These are phyloP conservation scores for Globisporangium radiosum DNA, from an alignment of 352 stramenopile species.

Conservation along the genomic window DNA sequence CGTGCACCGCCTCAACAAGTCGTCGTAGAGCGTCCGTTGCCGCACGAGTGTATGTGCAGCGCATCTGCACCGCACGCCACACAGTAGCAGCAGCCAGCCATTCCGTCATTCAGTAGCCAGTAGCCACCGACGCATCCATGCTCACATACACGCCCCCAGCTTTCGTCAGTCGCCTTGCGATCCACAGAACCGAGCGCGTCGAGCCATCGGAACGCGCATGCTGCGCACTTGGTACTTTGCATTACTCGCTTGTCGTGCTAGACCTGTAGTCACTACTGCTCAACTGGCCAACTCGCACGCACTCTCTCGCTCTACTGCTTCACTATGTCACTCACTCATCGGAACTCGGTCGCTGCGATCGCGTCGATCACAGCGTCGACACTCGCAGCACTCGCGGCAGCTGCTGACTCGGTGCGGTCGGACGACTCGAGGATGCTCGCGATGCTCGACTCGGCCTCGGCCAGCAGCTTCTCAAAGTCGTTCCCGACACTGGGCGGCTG, in stretches of 20 bases:
- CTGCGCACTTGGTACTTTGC: too few relatives aligned
- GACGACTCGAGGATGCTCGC: conserved; percentile 24
- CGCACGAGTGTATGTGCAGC: neutral
- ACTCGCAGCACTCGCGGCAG: neutral
- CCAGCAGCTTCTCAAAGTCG: conserved; percentile 64
- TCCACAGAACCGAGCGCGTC: too few relatives aligned
- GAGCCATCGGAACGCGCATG: too few relatives aligned
- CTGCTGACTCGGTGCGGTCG: neutral
- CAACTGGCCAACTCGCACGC: too few relatives aligned
- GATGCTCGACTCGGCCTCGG: conserved; percentile 69
- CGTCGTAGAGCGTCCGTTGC: conserved; percentile 14
- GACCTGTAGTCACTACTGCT: too few relatives aligned
- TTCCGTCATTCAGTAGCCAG: neutral
- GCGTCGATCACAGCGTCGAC: conserved; percentile 14
- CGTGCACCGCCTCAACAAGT: conserved; percentile 79
- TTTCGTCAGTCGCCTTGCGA: too few relatives aligned
- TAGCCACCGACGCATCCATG: neutral
- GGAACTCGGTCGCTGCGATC: conserved; percentile 8
- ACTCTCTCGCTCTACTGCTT: neutral
- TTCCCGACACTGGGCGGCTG: conserved; percentile 34
- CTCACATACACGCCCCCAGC: too few relatives aligned
- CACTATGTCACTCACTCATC: neutral
- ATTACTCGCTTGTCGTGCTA: too few relatives aligned
- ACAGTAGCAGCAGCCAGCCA: neutral
- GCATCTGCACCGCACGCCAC: too few relatives aligned